phyloP scores from a whole-genome alignment of 1,284 basidiomycete species.

The Leccinum proximum region DNA sequence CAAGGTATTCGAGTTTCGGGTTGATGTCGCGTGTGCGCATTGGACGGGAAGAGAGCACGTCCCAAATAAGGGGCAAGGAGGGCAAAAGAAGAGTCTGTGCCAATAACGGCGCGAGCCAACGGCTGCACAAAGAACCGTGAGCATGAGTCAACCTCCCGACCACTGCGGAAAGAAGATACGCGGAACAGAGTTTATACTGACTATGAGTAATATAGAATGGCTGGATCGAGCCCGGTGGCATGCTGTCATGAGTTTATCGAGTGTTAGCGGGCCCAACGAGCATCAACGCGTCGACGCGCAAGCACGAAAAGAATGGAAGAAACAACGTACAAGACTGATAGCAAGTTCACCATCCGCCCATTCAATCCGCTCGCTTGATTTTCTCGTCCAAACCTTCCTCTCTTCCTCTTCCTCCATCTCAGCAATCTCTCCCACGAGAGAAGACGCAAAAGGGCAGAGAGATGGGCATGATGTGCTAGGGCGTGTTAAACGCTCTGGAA shows the following conservation, averaged over 20 bases:
- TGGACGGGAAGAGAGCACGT: constrained; percentile 60
- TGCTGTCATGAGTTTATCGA: constrained; percentile 34
- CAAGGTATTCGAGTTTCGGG: constrained; percentile 60
- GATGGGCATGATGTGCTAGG: constrained; percentile 55
- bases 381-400: constrained; percentile 57
- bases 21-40: constrained; percentile 51
- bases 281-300: background rate
- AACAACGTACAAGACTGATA: constrained; percentile 50
- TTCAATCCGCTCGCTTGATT: constrained; percentile 56
- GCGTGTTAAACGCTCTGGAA: constrained; percentile 43
- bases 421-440: constrained; percentile 63
- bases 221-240: constrained; percentile 64
- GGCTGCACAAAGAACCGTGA: constrained; percentile 37
- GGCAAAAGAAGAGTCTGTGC: constrained; percentile 67
- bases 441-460: constrained; percentile 66
- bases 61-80: constrained; percentile 63
- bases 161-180: background rate
- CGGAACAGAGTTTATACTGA: constrained; percentile 35
- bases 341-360: constrained; percentile 67
- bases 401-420: constrained; percentile 68
- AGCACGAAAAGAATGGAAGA: background rate
- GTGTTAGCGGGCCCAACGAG: constrained; percentile 2
- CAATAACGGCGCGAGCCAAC: constrained; percentile 72
- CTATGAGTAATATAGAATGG: constrained; percentile 79
- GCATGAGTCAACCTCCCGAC: background rate